These are phyloP conservation scores for Paraconiothyrium brasiliense DNA, from an alignment of 2,329 filamentous ascomycete genomes.

Conservation along the genomic window DNA sequence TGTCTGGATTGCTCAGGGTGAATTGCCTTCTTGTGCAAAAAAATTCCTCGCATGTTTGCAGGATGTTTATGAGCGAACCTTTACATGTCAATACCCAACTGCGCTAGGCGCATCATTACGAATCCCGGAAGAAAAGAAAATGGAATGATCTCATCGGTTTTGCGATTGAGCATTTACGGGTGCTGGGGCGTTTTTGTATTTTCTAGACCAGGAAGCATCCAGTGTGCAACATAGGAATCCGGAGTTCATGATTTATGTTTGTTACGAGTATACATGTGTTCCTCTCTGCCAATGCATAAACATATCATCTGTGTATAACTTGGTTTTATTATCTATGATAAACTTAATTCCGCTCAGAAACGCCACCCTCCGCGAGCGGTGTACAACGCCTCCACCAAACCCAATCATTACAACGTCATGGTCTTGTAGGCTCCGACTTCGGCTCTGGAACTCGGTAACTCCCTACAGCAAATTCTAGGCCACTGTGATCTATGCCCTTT, in stretches of 20 bases:
- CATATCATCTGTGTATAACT: background rate
- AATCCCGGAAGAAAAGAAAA: background rate
- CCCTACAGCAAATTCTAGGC: background rate
- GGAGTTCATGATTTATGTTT: constrained; percentile 1
- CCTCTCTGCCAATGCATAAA: background rate
- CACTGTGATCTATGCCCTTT: background rate
- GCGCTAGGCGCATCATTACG: constrained; percentile 1
- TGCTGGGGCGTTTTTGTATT: constrained; percentile 7
- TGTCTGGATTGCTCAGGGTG: background rate
- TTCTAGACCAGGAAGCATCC: constrained; percentile 10
- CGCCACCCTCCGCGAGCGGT: constrained; percentile 3
- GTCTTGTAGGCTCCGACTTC: background rate
- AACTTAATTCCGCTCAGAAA: background rate
- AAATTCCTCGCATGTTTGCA: constrained; percentile 6
- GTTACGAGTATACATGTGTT: background rate
- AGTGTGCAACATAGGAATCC: constrained; percentile 6
- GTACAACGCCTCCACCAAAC: background rate
- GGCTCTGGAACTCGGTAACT: background rate
- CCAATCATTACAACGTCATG: background rate
- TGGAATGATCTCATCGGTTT: background rate
- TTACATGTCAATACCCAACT: constrained; percentile 7
- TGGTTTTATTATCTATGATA: background rate
- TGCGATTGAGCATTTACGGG: constrained; percentile 12
- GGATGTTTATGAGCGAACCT: background rate
- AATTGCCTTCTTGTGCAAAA: background rate